These are phyloP conservation scores for Claviceps sp. DNA, from an alignment of 2,329 filamentous ascomycete genomes.

Conservation along the genomic window DNA sequence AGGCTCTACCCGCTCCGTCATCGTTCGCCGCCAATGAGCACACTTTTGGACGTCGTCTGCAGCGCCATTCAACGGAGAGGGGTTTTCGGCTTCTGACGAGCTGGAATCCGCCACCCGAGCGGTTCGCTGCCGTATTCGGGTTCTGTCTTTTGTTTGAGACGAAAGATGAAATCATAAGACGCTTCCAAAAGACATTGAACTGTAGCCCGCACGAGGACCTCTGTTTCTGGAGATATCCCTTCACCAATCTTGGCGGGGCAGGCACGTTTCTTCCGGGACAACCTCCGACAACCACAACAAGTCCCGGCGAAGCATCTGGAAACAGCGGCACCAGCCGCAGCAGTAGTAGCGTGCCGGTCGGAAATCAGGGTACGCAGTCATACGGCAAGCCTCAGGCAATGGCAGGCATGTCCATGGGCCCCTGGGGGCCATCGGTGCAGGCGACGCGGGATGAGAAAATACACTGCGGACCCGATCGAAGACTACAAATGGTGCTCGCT, in stretches of 20 bases:
- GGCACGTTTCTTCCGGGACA: conserved; percentile 46
- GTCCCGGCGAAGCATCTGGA: background rate
- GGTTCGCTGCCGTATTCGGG: conserved; percentile 48
- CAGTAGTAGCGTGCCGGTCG: conserved; percentile 12
- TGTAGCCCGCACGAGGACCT: conserved; percentile 29
- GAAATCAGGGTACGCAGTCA: conserved; percentile 24
- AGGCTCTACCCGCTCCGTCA: conserved; percentile 27
- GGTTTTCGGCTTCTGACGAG: conserved; percentile 44
- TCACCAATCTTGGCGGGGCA: conserved; percentile 52
- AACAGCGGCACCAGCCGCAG: background rate
- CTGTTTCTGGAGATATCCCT: conserved; percentile 45
- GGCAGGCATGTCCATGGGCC: conserved; percentile 29
- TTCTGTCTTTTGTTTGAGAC: conserved; percentile 53
- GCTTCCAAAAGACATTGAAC: conserved; percentile 22
- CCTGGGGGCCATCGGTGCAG: conserved; percentile 29
- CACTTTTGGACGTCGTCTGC: conserved; percentile 58
- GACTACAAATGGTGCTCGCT: conserved; percentile 39
- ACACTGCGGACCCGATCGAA: conserved; percentile 16
- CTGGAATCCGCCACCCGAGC: conserved; percentile 31
- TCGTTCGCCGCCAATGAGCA: conserved; percentile 51
- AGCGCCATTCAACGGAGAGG: conserved; percentile 50
- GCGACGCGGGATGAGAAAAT: conserved; percentile 29
- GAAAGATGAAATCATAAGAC: conserved; percentile 31
- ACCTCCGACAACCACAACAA: background rate
- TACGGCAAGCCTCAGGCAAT: conserved; percentile 11